Percentiles rank a stretch among this genome's conserved stretches.
Evolutionary conservation across 352 stramenopile species (phyloP).

Genomic region (Blastocystis sp.): DNA sequence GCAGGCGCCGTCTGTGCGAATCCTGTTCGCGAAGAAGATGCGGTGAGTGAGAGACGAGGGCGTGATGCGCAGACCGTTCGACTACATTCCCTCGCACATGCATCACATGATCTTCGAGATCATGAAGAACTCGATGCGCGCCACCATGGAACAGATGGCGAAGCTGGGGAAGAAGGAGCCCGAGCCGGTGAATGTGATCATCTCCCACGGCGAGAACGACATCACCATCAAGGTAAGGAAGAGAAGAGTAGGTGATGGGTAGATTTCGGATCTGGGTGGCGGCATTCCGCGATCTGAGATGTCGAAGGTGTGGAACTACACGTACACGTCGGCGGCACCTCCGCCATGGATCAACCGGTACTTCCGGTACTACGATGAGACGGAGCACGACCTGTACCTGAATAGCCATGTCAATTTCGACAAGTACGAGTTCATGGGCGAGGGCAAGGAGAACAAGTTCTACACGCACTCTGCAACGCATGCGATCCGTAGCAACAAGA

Average conservation of each 20-base stretch:
- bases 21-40: conserved; percentile 63
- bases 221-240: conserved; percentile 79
- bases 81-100: conserved; percentile 80
- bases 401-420: conserved; percentile 55
- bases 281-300: conserved; percentile 84
- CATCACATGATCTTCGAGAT: conserved; percentile 88
- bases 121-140: conserved; percentile 86
- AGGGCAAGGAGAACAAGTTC: conserved; percentile 66
- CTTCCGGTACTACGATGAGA: conserved; percentile 67
- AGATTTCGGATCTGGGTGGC: conserved; percentile 86
- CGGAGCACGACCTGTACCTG: conserved; percentile 63
- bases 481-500: conserved; percentile 59
- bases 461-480: conserved; percentile 68
- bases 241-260: not conserved
- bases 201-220: conserved; percentile 84
- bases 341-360: conserved; percentile 56
- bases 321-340: conserved; percentile 82
- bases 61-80: conserved; percentile 72
- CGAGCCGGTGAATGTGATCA: conserved; percentile 85
- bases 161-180: conserved; percentile 80
- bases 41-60: not conserved
- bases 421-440: conserved; percentile 64
- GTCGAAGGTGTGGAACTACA: conserved; percentile 86
- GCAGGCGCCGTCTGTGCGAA: conserved; percentile 24
- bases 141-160: conserved; percentile 82